Percentiles rank a stretch among this genome's conserved stretches.
Conservation (phyloP, 176 grass and related monocot genomes). For the Panicum miliaceum region DNA sequence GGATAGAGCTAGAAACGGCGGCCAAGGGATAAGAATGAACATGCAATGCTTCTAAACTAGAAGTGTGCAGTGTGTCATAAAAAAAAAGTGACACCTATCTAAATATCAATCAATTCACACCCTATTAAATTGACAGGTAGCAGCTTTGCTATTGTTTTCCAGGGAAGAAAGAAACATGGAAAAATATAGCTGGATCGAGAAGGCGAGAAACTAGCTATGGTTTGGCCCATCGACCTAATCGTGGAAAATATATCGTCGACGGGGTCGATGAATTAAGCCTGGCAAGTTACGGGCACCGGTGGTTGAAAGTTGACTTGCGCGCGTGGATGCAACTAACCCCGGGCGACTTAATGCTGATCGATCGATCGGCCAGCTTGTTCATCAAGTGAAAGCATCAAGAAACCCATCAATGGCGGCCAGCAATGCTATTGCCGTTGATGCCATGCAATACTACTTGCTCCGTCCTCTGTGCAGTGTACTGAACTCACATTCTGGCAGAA, state of each 20-base stretch:
- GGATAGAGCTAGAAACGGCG: not conserved
- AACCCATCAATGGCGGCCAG: conserved; percentile 22
- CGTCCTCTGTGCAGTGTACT: not conserved
- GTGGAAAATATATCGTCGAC: not conserved
- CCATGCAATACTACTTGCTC: not conserved
- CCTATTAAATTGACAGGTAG: not conserved
- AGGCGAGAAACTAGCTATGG: not conserved
- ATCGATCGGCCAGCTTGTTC: conserved; percentile 30
- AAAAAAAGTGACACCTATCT: not conserved
- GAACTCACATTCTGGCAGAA: conserved; percentile 35
- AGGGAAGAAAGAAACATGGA: not conserved
- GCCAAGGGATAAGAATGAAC: not conserved
- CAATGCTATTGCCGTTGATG: not conserved
- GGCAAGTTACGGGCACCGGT: conserved; percentile 47
- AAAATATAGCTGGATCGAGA: not conserved
- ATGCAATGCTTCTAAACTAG: not conserved
- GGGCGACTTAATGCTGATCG: conserved; percentile 46
- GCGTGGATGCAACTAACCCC: conserved; percentile 45
- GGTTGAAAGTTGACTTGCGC: conserved; percentile 60
- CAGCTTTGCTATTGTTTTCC: conserved; percentile 11
- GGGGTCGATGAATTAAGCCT: not conserved
- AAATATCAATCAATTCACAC: not conserved
- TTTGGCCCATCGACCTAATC: not conserved
- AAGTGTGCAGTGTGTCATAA: not conserved
- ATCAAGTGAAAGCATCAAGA: conserved; percentile 9